A percentile compares a stretch with the other conserved stretches of the same genome.
Conservation (phyloP, 129 eudicot species). For the Scalesia atractyloides region DNA sequence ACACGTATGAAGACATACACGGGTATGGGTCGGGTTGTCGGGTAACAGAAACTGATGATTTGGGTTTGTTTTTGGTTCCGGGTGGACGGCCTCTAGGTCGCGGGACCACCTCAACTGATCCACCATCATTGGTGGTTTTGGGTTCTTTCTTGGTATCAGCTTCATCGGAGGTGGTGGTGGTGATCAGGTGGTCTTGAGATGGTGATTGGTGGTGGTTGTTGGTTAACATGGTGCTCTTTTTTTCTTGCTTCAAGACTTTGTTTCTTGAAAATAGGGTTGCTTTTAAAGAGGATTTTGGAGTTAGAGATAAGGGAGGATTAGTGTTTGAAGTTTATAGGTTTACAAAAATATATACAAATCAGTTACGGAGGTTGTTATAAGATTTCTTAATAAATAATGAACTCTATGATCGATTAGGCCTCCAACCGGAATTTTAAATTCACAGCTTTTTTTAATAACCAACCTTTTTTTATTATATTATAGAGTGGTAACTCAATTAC, state of each 20-base stretch:
- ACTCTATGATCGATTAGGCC: too few relatives aligned
- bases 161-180: constrained; percentile 34
- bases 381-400: too few relatives aligned
- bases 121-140: constrained; percentile 46
- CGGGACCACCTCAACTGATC: constrained; percentile 45
- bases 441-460: too few relatives aligned
- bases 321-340: not conserved
- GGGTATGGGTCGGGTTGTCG: constrained; percentile 34
- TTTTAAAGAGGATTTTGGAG: constrained; percentile 16
- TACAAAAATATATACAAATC: not conserved
- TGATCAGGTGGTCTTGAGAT: constrained; percentile 9
- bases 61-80: constrained; percentile 65
- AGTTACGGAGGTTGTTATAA: not conserved
- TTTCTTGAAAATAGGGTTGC: constrained; percentile 18
- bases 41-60: constrained; percentile 47
- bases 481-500: too few relatives aligned
- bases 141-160: constrained; percentile 32
- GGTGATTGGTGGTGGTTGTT: constrained; percentile 23
- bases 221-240: constrained; percentile 11
- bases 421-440: too few relatives aligned
- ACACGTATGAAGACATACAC: constrained; percentile 48
- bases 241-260: constrained; percentile 24
- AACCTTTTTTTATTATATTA: too few relatives aligned
- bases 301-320: not conserved
- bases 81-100: constrained; percentile 70